A percentile compares a stretch with the other conserved stretches of the same genome.
These are phyloP conservation scores for Oryza coarctata DNA, from an alignment of 176 grass and related monocot genomes.

Conservation along the genomic window DNA sequence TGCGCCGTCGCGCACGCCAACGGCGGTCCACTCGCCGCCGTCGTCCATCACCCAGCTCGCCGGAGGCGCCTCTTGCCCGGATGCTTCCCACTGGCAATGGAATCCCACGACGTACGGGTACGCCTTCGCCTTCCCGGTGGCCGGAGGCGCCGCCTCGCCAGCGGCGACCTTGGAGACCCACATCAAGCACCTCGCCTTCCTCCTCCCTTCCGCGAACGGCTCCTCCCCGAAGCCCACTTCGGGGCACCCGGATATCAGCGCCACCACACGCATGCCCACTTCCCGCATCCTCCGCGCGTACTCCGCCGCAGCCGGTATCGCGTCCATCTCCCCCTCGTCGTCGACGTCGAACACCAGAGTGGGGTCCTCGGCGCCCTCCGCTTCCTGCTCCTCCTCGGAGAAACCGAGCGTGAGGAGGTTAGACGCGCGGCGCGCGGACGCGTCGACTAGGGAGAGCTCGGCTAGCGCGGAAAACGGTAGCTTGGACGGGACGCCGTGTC, in stretches of 20 bases:
- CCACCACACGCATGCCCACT: conserved; percentile 52
- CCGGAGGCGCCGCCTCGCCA: conserved; percentile 21
- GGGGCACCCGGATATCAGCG: conserved; percentile 35
- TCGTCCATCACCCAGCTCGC: conserved; percentile 52
- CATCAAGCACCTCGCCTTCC: conserved; percentile 61
- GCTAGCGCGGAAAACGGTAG: conserved; percentile 49
- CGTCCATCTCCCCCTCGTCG: conserved; percentile 21
- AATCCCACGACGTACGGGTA: conserved; percentile 68
- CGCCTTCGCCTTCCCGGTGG: conserved; percentile 41
- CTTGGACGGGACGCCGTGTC: conserved; percentile 46
- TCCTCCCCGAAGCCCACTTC: conserved; percentile 38
- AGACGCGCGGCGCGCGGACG: neutral
- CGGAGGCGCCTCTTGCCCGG: conserved; percentile 15
- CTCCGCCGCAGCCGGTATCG: conserved; percentile 36
- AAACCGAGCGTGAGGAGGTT: conserved; percentile 44
- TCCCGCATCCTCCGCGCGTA: conserved; percentile 56
- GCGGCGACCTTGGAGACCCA: conserved; percentile 49
- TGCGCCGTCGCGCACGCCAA: conserved; percentile 34
- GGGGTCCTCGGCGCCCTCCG: conserved; percentile 15
- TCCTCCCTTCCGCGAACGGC: conserved; percentile 45
- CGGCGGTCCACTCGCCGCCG: conserved; percentile 44
- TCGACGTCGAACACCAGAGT: conserved; percentile 50
- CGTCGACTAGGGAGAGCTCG: conserved; percentile 31
- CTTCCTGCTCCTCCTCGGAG: conserved; percentile 32
- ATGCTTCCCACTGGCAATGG: conserved; percentile 51